Evolutionary conservation across 371 early-diverging fungal genomes (phyloP).

Genomic region (Apophysomyces trapeziformis): DNA sequence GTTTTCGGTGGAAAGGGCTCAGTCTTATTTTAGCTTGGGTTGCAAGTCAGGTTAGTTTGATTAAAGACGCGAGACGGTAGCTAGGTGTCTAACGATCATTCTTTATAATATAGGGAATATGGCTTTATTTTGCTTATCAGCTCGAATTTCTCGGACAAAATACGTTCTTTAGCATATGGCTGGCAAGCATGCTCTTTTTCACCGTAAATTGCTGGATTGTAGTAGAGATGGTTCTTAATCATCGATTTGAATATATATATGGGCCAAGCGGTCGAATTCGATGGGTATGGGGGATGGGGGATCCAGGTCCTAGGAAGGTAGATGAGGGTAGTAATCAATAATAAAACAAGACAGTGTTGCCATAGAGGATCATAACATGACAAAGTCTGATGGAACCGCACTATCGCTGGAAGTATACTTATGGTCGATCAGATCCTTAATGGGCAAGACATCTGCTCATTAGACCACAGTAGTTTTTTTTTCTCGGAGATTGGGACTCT

Average conservation of each 20-base stretch:
- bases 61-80: neutral
- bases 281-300: constrained; percentile 59
- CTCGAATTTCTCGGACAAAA: constrained; percentile 88
- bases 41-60: constrained; percentile 58
- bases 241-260: constrained; percentile 61
- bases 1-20: constrained; percentile 60
- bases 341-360: no score
- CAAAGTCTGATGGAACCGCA: no score
- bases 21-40: constrained; percentile 75
- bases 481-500: no score
- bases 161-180: constrained; percentile 78
- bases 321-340: neutral
- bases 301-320: constrained; percentile 32
- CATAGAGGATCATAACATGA: no score
- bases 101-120: constrained; percentile 68
- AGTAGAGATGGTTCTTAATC: constrained; percentile 60
- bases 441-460: no score
- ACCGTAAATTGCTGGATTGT: constrained; percentile 71
- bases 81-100: no score
- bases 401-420: no score
- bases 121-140: constrained; percentile 83
- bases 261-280: constrained; percentile 53
- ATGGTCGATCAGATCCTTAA: no score
- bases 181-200: constrained; percentile 74
- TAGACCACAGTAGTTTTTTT: no score